A percentile compares a stretch with the other conserved stretches of the same genome.
phyloP scores from a whole-genome alignment of 768 basidiomycete species.

The Hebeloma cylindrosporum region DNA sequence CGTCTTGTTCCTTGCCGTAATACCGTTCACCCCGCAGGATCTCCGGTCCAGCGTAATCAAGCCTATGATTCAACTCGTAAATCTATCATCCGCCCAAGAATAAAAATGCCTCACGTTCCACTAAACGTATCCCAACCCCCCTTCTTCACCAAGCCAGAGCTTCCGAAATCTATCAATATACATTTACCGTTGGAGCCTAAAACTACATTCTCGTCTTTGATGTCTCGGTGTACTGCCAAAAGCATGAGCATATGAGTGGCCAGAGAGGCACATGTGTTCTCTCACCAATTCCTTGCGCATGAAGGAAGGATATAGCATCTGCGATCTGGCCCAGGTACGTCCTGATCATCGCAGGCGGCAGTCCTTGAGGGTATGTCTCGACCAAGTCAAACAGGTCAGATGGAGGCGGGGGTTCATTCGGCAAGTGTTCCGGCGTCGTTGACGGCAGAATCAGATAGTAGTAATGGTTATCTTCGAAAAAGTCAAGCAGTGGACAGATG shows the following conservation, averaged over 20 bases:
- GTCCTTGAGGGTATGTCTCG: slow-evolving; percentile 82
- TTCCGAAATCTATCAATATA: slow-evolving; percentile 96
- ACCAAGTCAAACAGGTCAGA: slow-evolving; percentile 96
- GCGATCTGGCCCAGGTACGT: slow-evolving; percentile 92
- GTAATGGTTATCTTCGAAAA: slow-evolving; percentile 95
- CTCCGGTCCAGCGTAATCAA: slow-evolving; percentile 96
- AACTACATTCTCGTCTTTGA: slow-evolving; percentile 97
- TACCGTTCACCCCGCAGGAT: slow-evolving; percentile 95
- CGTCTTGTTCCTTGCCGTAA: slow-evolving; percentile 94
- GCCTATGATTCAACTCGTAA: slow-evolving; percentile 36
- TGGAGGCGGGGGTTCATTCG: slow-evolving; percentile 53
- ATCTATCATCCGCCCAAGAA: slow-evolving; percentile 4
- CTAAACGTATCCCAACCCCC: slow-evolving; percentile 90
- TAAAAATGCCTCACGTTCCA: slow-evolving; percentile 69
- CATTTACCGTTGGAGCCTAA: slow-evolving; percentile 79
- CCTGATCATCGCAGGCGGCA: slow-evolving; percentile 71
- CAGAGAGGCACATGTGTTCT: slow-evolving; percentile 4
- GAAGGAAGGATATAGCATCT: slow-evolving; percentile 87
- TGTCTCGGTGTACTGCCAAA: slow-evolving; percentile 83
- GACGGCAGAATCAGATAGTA: slow-evolving; percentile 93
- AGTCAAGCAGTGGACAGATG: slow-evolving; percentile 92
- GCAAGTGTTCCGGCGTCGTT: slow-evolving; percentile 57
- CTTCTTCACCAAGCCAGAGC: slow-evolving; percentile 82
- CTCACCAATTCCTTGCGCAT: slow-evolving; percentile 88
- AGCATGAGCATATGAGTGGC: slow-evolving; percentile 7